Evolutionary conservation across 257 asterid species (phyloP), one percentile per base, ranked within the genome.

Genomic region (Eustoma russellianum): DNA sequence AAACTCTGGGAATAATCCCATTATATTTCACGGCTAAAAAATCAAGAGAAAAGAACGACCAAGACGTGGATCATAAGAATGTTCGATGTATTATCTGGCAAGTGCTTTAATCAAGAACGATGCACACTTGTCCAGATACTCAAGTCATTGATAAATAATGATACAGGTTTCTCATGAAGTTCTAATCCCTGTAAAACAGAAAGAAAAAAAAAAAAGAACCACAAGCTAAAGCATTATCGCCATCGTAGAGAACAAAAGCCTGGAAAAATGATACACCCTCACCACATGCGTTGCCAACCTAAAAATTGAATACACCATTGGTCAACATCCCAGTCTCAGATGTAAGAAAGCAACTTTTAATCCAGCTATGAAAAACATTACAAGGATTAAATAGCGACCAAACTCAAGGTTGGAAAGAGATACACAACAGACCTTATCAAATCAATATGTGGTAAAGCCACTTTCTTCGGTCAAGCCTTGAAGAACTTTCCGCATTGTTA

Each of bases 241-340:
- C 97, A 84, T 79, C 82, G 71, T 63, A 75, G 84, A 64, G 86
- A 85, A 86, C 84, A 84, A 80, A 82, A 79, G 73, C 93, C 75
- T 65, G 93, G 87, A 73, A 88, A 89, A 82, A 76, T 83, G 96
- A 83, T 74, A 90, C 89, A 82, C 94, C 94, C 77, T 83, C 96
- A 83, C 90, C 98, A 82, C 86, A 91, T 62, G 90, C 97, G 61
- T 83, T 83, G 95, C 91, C 79, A 69, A 92, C 99, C 99, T 92
- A 92, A 75, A 92, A 92, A 92, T 74, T 67, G 74, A 83, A 92
- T 78, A 88, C 77, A 78, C 74, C 86, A 86, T 55, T 47, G 78
- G 81, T 92, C 87, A 92, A 88, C 89, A 87, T 73, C 93, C 83
- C 84, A 78, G 71, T 38, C 72, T 68, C 72, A 74, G 72, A 80